Evolutionary conservation across 768 basidiomycete species (phyloP), one percentile per base, ranked within the genome.

Genomic region (Agaricus bisporus): DNA sequence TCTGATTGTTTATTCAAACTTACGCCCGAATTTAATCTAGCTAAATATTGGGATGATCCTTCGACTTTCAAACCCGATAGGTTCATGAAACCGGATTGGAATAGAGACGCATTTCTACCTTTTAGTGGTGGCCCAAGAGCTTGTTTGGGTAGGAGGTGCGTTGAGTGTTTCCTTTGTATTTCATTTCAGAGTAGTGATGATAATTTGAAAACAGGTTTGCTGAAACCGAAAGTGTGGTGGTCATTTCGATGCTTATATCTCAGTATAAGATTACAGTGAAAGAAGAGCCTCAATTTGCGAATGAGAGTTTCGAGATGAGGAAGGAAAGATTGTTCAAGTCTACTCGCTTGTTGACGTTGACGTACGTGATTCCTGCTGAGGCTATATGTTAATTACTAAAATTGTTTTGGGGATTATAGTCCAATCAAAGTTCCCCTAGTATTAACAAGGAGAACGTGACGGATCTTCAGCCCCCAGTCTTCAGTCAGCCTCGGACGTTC

Each of bases 31-130:
- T 22, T 1, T 22, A 22, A 22, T 22, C 9, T 44, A 79, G 77
- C 77, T 6, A 65, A 69, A 26, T 77, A 77, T 60, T 79, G 77
- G 77, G 58, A 69, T 22, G 69, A 77, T 32, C 77, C 77, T 1
- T 44, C 70, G 18, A 52, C 46, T 7, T 79, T 77, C 62, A 66
- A 65, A 14, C 60, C 60, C 4, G 57, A 58, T 11, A 47, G 60
- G 17, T 61, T 61, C 48, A 32, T 59, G 26, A 22, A 51, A n/a
- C 39, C 56, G 2, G 58, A 58, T 20, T 61, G 56, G 56, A 51
- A 48, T 26, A 36, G 55, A 9, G 62, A 64, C 29, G 62, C 64
- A 5, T 64, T 64, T 41, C 11, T 61, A 6, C 54, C 62, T 1
- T 64, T 64, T 48, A 63, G 64, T 41, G 42, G 39, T 67, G 74